Evolutionary conservation across 352 stramenopile genomes (phyloP).

Genomic region (Globisporangium uncinulatum): DNA sequence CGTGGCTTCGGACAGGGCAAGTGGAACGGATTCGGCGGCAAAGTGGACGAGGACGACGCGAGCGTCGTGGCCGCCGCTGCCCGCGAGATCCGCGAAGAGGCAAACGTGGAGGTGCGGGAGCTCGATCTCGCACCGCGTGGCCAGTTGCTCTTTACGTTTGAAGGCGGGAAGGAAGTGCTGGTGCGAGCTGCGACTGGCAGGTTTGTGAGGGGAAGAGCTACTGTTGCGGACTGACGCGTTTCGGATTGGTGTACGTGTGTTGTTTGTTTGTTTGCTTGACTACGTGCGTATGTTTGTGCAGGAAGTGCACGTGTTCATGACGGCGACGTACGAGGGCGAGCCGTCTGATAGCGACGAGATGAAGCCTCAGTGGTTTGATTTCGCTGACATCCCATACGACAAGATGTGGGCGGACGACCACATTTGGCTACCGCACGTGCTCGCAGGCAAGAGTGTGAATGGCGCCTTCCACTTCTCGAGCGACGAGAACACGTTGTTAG

Average conservation of each 20-base stretch:
- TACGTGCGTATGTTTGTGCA: constrained; percentile 7
- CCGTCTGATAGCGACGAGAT: constrained; percentile 88
- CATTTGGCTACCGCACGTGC: constrained; percentile 77
- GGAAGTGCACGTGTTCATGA: constrained; percentile 84
- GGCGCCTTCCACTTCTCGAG: constrained; percentile 68
- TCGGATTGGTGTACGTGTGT: not conserved
- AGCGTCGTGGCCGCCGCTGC: constrained; percentile 48
- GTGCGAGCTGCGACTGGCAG: constrained; percentile 14
- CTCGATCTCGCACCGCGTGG: constrained; percentile 23
- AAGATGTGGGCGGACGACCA: constrained; percentile 87
- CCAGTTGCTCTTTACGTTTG: constrained; percentile 63
- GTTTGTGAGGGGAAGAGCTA: no score
- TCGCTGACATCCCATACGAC: constrained; percentile 57
- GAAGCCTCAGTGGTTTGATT: constrained; percentile 73
- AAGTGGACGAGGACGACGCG: constrained; percentile 73
- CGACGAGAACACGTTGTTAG: constrained; percentile 65
- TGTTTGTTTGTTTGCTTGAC: no score
- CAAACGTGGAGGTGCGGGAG: constrained; percentile 39
- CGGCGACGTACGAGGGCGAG: constrained; percentile 50
- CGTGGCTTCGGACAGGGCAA: constrained; percentile 85
- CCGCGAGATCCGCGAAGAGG: constrained; percentile 68
- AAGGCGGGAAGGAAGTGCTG: constrained; percentile 47
- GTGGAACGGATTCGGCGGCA: constrained; percentile 91
- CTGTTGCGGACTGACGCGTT: not conserved
- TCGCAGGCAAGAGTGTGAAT: constrained; percentile 55